phyloP scores from a whole-genome alignment of 352 stramenopile species.

The Globisporangium nunn region DNA sequence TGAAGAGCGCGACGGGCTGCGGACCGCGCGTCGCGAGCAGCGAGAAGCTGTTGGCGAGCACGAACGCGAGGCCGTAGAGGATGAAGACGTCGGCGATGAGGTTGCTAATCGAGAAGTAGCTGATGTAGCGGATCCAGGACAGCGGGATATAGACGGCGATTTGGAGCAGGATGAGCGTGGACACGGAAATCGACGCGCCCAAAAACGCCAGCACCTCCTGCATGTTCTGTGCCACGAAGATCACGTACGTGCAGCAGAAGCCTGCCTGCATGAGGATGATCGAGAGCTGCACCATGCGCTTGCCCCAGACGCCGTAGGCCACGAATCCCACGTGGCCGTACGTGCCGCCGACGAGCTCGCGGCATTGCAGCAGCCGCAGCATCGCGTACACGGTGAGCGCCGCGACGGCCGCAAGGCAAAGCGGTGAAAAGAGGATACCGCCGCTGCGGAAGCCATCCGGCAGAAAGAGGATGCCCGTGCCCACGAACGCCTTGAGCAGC shows the following conservation, averaged over 20 bases:
- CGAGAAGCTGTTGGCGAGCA: constrained; percentile 70
- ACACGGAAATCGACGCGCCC: constrained; percentile 30
- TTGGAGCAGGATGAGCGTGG: constrained; percentile 65
- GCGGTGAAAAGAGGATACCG: constrained; percentile 64
- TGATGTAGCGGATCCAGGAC: constrained; percentile 83
- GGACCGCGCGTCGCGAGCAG: constrained; percentile 38
- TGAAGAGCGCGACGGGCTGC: constrained; percentile 59
- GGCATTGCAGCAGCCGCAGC: constrained; percentile 68
- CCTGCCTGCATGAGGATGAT: constrained; percentile 82
- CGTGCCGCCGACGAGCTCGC: constrained; percentile 56
- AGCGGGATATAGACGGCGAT: constrained; percentile 70
- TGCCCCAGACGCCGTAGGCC: constrained; percentile 60
- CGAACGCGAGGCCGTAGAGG: constrained; percentile 66
- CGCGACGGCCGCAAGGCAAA: constrained; percentile 56
- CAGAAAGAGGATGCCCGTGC: constrained; percentile 73
- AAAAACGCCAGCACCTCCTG: constrained; percentile 58
- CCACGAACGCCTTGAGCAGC: constrained; percentile 77
- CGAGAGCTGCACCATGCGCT: constrained; percentile 70
- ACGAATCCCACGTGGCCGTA: constrained; percentile 69
- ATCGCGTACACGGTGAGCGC: constrained; percentile 69
- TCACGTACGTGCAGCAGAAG: constrained; percentile 82
- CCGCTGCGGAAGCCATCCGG: constrained; percentile 68
- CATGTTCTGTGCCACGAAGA: constrained; percentile 81
- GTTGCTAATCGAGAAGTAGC: constrained; percentile 84
- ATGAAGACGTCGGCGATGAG: constrained; percentile 82